A percentile compares a stretch with the other conserved stretches of the same genome.
Evolutionary conservation across 2,329 filamentous ascomycete genomes (phyloP).

Genomic region (Xylariales sp.): DNA sequence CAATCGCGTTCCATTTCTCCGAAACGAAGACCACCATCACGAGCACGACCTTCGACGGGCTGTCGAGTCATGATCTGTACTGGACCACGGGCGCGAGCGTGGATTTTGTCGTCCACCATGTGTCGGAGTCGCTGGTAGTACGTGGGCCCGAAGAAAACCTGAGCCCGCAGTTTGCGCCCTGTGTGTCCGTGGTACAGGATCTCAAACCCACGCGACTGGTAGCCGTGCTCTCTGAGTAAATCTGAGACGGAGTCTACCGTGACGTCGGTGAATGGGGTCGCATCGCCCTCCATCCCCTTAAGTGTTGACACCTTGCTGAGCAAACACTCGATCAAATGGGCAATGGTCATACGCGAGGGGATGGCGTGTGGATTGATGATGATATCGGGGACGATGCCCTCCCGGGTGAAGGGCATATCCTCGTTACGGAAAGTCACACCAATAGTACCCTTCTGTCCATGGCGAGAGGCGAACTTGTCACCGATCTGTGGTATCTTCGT

Average conservation of each 20-base stretch:
- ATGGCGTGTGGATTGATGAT: slow-evolving; percentile 99
- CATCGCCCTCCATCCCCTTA: slow-evolving; percentile 94
- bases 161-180: slow-evolving; percentile 89
- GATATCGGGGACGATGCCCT: slow-evolving; percentile 92
- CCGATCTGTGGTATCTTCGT: slow-evolving; percentile 99
- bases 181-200: slow-evolving; percentile 99
- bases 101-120: slow-evolving; percentile 99
- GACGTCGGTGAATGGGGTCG: slow-evolving; percentile 97
- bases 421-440: slow-evolving; percentile 98
- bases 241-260: slow-evolving; percentile 94
- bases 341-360: slow-evolving; percentile 99
- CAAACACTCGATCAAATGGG: slow-evolving; percentile 98
- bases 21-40: slow-evolving; percentile 98
- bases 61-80: slow-evolving; percentile 97
- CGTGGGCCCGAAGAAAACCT: slow-evolving; percentile 96
- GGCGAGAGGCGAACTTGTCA: slow-evolving; percentile 98
- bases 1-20: slow-evolving; percentile 99
- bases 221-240: slow-evolving; percentile 87
- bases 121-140: slow-evolving; percentile 99
- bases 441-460: slow-evolving; percentile 99
- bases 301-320: slow-evolving; percentile 95
- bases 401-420: slow-evolving; percentile 96
- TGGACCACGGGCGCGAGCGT: slow-evolving; percentile 95
- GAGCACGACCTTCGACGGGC: slow-evolving; percentile 96
- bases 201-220: slow-evolving; percentile 97